These are phyloP conservation scores for Marasmius tenuissimus DNA, from an alignment of 1,284 basidiomycete species.

Conservation along the genomic window DNA sequence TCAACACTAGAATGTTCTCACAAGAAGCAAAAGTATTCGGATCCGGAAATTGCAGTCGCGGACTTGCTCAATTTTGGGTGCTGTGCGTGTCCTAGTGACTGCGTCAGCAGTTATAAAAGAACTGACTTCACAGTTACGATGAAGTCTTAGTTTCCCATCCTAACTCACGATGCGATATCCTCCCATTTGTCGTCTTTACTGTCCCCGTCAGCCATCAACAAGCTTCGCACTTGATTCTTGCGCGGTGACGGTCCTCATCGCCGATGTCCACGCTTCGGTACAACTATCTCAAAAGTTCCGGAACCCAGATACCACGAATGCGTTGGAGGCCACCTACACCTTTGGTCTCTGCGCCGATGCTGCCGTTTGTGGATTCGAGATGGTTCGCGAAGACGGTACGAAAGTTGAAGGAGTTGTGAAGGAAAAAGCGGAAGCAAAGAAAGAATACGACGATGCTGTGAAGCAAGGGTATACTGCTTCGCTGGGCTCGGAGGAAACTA, in stretches of 20 bases:
- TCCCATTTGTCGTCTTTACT: too few relatives aligned
- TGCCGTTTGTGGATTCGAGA: constrained; percentile 9
- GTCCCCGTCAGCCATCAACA: background rate
- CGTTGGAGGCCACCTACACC: background rate
- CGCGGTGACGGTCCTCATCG: background rate
- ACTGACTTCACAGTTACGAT: too few relatives aligned
- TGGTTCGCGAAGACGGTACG: constrained; percentile 8
- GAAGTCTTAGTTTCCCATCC: too few relatives aligned
- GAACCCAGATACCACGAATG: background rate
- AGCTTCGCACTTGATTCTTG: background rate
- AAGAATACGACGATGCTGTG: constrained; percentile 1
- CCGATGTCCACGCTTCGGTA: background rate
- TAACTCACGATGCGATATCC: too few relatives aligned
- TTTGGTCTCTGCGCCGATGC: constrained; percentile 13
- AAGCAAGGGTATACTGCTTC: constrained; percentile 5
- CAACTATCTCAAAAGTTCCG: background rate
- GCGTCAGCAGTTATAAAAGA: too few relatives aligned
- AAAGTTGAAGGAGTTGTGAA: constrained; percentile 10
- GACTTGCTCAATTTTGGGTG: too few relatives aligned
- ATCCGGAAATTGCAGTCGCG: too few relatives aligned
- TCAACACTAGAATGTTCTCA: too few relatives aligned
- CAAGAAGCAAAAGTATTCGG: too few relatives aligned
- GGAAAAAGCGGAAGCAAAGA: constrained; percentile 9
- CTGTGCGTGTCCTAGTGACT: too few relatives aligned
- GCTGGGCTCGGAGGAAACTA: constrained; percentile 5